A percentile compares a stretch with the other conserved stretches of the same genome.
phyloP scores from a whole-genome alignment of 2,329 filamentous ascomycete species.

The Neocucurbitaria cava region DNA sequence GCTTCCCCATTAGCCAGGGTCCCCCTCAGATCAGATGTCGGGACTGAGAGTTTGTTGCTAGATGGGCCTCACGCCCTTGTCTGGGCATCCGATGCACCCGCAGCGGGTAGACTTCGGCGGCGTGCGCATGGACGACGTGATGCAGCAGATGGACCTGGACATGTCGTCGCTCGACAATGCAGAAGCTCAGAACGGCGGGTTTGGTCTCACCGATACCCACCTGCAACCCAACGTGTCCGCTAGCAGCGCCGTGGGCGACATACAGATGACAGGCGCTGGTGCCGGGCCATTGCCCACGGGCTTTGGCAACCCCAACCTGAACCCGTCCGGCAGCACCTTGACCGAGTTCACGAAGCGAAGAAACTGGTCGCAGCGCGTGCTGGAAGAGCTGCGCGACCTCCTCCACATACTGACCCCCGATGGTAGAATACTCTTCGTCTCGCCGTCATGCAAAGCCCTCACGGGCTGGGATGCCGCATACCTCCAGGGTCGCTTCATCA shows the following conservation, averaged over 20 bases:
- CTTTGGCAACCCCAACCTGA: constrained; percentile 56
- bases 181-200: constrained; percentile 28
- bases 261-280: constrained; percentile 54
- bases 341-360: constrained; percentile 71
- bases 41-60: constrained; percentile 32
- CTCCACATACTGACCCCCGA: constrained; percentile 86
- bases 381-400: constrained; percentile 89
- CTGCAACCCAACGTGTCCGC: constrained; percentile 35
- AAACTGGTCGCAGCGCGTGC: constrained; percentile 87
- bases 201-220: constrained; percentile 33
- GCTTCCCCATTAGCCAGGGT: constrained; percentile 9
- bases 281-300: constrained; percentile 64
- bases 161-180: constrained; percentile 47
- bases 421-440: constrained; percentile 84
- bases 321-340: constrained; percentile 60
- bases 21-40: too few species aligned
- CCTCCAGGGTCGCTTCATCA: constrained; percentile 76
- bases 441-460: constrained; percentile 74
- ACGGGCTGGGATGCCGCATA: constrained; percentile 78
- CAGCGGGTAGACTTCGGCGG: constrained; percentile 30
- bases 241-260: constrained; percentile 35
- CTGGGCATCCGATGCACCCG: constrained; percentile 35
- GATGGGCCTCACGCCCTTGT: constrained; percentile 39
- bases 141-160: constrained; percentile 52
- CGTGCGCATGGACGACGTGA: constrained; percentile 54